Conservation (phyloP, 352 stramenopile species). For the Pythium scleroteichum region DNA sequence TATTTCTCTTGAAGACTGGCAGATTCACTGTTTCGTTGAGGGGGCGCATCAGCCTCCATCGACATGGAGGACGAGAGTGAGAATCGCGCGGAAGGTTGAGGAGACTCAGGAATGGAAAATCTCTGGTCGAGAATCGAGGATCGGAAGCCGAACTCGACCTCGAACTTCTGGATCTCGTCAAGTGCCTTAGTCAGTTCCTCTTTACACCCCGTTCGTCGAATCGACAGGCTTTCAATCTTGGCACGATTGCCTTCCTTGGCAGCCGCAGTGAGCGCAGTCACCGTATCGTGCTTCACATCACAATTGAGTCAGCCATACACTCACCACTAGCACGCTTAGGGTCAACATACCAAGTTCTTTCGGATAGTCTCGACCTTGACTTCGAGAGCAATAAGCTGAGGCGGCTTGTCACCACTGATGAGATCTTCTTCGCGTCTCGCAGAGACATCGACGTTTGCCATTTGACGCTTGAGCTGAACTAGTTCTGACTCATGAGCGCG, state of each 20-base stretch:
- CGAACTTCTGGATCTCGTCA: conserved; percentile 74
- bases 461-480: conserved; percentile 62
- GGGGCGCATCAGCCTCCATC: neutral
- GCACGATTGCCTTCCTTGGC: conserved; percentile 52
- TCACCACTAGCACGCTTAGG: neutral
- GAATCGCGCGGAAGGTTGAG: conserved; percentile 11
- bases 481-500: conserved; percentile 65
- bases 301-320: neutral
- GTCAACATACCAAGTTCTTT: conserved; percentile 58
- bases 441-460: conserved; percentile 58
- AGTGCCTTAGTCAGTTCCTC: conserved; percentile 67
- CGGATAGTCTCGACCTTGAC: conserved; percentile 66
- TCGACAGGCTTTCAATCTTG: conserved; percentile 63
- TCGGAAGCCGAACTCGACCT: conserved; percentile 56
- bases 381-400: conserved; percentile 78
- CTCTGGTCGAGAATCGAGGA: conserved; percentile 34
- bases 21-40: conserved; percentile 2
- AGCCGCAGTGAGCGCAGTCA: conserved; percentile 56
- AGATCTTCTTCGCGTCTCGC: conserved; percentile 77
- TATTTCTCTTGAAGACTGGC: conserved; percentile 16
- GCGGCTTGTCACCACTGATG: conserved; percentile 76
- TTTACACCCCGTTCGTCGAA: conserved; percentile 59
- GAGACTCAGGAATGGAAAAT: conserved; percentile 23
- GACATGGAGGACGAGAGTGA: conserved; percentile 16
- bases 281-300: conserved; percentile 48